Evolutionary conservation across 371 early-diverging fungal species (phyloP).

Genomic region (Mucor mucedo): DNA sequence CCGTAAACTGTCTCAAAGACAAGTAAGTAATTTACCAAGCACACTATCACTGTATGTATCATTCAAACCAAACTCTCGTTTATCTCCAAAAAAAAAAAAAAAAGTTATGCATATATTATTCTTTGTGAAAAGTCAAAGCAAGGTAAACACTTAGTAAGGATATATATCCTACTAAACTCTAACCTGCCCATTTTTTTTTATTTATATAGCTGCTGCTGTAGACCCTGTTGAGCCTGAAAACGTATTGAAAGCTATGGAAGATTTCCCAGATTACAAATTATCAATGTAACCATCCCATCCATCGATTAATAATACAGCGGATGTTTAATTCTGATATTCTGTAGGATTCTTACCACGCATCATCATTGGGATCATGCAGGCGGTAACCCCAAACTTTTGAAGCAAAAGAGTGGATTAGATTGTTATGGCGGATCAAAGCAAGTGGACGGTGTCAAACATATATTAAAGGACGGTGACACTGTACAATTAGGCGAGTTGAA

Average conservation of each 20-base stretch:
- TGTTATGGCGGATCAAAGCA: constrained; percentile 58
- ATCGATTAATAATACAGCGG: not conserved
- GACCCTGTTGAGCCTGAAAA: constrained; percentile 66
- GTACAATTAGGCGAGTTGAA: constrained; percentile 69
- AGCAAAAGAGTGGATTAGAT: constrained; percentile 7
- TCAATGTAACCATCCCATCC: constrained; percentile 33
- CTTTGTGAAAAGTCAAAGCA: constrained; percentile 69
- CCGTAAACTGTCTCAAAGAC: constrained; percentile 42
- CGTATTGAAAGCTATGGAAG: constrained; percentile 39
- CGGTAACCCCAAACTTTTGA: constrained; percentile 68
- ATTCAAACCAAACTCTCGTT: too few species aligned
- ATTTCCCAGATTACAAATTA: constrained; percentile 51
- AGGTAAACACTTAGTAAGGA: constrained; percentile 14
- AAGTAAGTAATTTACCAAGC: constrained; percentile 22
- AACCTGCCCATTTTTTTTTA: too few species aligned
- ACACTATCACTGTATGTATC: not conserved
- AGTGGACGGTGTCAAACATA: constrained; percentile 61
- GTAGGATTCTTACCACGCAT: constrained; percentile 73
- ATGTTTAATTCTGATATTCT: too few species aligned
- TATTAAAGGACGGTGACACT: constrained; percentile 65
- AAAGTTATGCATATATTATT: constrained; percentile 78
- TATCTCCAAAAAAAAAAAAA: not conserved
- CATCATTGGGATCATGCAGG: constrained; percentile 85
- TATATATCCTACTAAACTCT: too few species aligned
- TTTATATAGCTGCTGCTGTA: constrained; percentile 45